Evolutionary conservation across 768 basidiomycete species (phyloP).

Genomic region (Psilocybe cyanescens): DNA sequence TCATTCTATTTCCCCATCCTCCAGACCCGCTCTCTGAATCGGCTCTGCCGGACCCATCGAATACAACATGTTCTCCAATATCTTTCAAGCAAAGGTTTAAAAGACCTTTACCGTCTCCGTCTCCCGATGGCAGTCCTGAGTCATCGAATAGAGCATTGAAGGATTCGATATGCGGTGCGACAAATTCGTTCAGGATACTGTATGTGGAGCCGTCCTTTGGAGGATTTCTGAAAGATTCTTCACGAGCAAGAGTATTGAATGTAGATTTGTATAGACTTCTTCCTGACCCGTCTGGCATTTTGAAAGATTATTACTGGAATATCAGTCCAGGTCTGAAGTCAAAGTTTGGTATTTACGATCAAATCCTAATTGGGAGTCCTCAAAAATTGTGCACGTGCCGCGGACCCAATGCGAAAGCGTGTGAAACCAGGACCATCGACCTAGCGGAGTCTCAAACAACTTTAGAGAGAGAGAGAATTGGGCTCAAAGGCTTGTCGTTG

Average conservation of each 20-base stretch:
- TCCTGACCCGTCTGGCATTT: slow-evolving; percentile 58
- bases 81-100: slow-evolving; percentile 80
- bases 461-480: slow-evolving; percentile 16
- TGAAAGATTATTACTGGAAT: slow-evolving; percentile 9
- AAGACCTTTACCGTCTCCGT: slow-evolving; percentile 80
- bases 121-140: slow-evolving; percentile 73
- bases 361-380: slow-evolving; percentile 15
- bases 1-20: slow-evolving; percentile 84
- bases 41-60: slow-evolving; percentile 70
- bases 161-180: slow-evolving; percentile 91
- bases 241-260: slow-evolving; percentile 83
- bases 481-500: slow-evolving; percentile 19
- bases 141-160: slow-evolving; percentile 98
- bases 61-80: slow-evolving; percentile 90
- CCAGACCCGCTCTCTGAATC: slow-evolving; percentile 54
- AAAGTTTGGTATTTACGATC: slow-evolving; percentile 11
- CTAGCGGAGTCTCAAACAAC: slow-evolving; percentile 39
- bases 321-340: slow-evolving; percentile 2
- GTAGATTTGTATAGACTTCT: slow-evolving; percentile 39
- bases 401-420: slow-evolving; percentile 18
- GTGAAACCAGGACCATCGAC: slow-evolving; percentile 15
- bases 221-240: slow-evolving; percentile 79
- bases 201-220: slow-evolving; percentile 69
- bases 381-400: slow-evolving; percentile 40
- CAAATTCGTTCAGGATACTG: slow-evolving; percentile 89